These are phyloP conservation scores for Panaeolus cyanescens DNA, from an alignment of 768 basidiomycete species.

Conservation along the genomic window DNA sequence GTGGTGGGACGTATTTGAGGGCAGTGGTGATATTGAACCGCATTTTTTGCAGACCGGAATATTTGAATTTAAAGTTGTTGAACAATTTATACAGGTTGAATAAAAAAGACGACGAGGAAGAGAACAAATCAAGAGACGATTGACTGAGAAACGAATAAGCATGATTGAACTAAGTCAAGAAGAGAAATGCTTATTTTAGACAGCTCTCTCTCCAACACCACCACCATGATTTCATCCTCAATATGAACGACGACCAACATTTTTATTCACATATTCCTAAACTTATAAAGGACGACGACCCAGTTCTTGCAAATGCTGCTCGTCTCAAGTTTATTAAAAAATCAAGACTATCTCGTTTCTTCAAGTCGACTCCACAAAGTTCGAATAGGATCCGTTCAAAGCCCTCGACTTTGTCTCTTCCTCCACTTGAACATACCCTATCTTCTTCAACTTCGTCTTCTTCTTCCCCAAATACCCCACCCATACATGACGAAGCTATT, in stretches of 20 bases:
- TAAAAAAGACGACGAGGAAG: background rate
- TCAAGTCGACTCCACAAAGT: background rate
- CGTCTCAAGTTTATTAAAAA: background rate
- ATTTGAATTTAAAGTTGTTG: slow-evolving; percentile 54
- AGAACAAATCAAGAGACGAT: slow-evolving; percentile 1
- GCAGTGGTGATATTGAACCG: slow-evolving; percentile 61
- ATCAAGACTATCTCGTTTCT: background rate
- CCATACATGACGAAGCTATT: background rate
- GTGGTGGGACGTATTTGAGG: slow-evolving; percentile 59
- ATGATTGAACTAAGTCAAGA: background rate
- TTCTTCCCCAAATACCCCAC: background rate
- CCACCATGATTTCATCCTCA: background rate
- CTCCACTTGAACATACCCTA: background rate
- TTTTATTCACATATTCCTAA: background rate
- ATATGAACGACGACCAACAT: background rate
- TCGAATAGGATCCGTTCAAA: background rate
- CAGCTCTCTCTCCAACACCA: background rate
- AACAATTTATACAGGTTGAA: slow-evolving; percentile 39
- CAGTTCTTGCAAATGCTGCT: background rate
- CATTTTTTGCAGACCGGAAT: slow-evolving; percentile 81
- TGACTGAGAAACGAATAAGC: background rate
- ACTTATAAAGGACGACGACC: background rate
- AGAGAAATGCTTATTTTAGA: background rate
- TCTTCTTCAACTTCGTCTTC: too few species aligned
- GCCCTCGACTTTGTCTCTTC: background rate